phyloP scores from a whole-genome alignment of 139 green algal species.

The Micractinium conductrix region DNA sequence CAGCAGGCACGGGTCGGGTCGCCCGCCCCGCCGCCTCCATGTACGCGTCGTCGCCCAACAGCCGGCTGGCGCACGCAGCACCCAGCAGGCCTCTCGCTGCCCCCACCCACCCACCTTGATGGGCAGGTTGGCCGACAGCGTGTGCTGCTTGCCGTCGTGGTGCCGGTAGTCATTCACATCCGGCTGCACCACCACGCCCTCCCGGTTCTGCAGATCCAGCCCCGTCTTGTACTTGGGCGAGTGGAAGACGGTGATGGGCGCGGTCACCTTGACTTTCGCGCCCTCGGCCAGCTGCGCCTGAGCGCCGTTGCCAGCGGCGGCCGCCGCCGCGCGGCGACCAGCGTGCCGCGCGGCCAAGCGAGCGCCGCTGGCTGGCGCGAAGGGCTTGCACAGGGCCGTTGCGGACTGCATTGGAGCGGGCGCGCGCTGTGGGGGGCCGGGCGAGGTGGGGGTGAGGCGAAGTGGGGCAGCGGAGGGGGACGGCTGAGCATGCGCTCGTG shows the following conservation, averaged over 20 bases:
- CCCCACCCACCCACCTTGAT: neutral
- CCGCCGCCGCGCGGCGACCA: neutral
- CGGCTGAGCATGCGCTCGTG: too few species aligned
- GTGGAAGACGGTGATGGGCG: conserved; percentile 28
- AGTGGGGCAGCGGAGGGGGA: neutral
- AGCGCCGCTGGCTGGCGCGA: neutral
- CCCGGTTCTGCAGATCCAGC: conserved; percentile 26
- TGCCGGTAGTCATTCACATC: conserved; percentile 26
- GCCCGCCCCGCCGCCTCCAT: neutral
- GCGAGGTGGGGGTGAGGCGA: neutral
- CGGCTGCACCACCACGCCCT: conserved; percentile 22
- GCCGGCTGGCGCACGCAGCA: neutral
- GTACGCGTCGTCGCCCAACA: too few species aligned
- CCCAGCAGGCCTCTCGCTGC: too few species aligned
- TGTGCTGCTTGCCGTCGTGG: conserved; percentile 27
- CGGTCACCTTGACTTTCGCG: neutral
- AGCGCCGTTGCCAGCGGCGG: neutral
- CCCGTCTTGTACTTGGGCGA: conserved; percentile 23
- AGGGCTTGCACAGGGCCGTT: neutral
- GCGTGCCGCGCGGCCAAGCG: neutral
- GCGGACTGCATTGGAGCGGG: neutral
- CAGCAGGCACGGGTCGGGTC: neutral
- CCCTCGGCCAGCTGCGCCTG: neutral
- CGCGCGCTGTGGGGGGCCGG: too few species aligned
- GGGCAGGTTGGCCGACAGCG: conserved; percentile 18